phyloP scores from a whole-genome alignment of 257 asterid species.

The Cynanchum wilfordii region DNA sequence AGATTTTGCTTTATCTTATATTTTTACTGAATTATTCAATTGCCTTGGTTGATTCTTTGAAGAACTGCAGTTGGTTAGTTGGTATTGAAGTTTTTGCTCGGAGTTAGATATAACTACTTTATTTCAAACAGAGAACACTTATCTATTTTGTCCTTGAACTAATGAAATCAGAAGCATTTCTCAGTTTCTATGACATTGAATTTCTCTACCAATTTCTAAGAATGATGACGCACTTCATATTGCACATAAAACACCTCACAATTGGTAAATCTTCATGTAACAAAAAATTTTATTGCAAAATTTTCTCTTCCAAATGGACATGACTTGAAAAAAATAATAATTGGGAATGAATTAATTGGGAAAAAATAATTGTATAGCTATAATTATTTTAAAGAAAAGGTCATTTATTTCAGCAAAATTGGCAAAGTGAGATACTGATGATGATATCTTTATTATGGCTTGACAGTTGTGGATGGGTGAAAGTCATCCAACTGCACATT shows the following conservation, averaged over 20 bases:
- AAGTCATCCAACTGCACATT: slow-evolving; percentile 27
- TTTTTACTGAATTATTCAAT: not conserved
- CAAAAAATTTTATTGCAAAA: too few relatives aligned
- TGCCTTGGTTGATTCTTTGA: not conserved
- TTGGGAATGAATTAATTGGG: too few relatives aligned
- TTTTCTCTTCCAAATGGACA: too few relatives aligned
- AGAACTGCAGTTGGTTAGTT: not conserved
- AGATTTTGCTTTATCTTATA: not conserved
- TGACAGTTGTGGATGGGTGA: slow-evolving; percentile 16
- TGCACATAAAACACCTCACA: too few relatives aligned
- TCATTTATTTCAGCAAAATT: not conserved
- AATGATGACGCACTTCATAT: too few relatives aligned
- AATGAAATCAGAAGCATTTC: not conserved
- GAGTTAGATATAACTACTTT: not conserved
- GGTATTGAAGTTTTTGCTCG: not conserved
- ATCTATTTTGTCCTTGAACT: not conserved
- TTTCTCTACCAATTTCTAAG: too few relatives aligned
- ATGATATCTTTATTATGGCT: not conserved
- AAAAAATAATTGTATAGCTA: too few relatives aligned
- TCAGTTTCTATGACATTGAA: too few relatives aligned
- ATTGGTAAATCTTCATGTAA: too few relatives aligned
- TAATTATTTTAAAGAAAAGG: not conserved
- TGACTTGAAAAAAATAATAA: too few relatives aligned
- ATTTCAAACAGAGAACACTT: not conserved
- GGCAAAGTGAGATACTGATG: not conserved